A percentile compares a stretch with the other conserved stretches of the same genome.
Conservation (phyloP, 1,284 basidiomycete genomes). For the Irpex rosettiformis region DNA sequence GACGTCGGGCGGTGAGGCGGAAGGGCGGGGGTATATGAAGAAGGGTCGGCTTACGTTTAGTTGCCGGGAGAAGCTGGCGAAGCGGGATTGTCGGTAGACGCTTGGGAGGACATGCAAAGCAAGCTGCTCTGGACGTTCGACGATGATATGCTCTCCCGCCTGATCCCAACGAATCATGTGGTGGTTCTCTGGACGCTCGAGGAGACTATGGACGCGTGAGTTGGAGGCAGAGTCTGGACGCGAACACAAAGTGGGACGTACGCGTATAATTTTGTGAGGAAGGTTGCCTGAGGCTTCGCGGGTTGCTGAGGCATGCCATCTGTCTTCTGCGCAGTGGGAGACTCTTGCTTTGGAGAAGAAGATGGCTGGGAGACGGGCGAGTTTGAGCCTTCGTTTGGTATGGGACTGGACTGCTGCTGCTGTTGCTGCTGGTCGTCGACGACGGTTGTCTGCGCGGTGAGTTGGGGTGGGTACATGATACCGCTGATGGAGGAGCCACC, state of each 20-base stretch:
- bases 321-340: conserved; percentile 43
- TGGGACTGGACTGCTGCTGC: conserved; percentile 26
- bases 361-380: conserved; percentile 28
- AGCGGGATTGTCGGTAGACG: conserved; percentile 89
- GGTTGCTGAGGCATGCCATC: conserved; percentile 41
- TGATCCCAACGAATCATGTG: conserved; percentile 93
- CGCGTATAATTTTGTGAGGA: conserved; percentile 91
- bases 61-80: conserved; percentile 91
- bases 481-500: conserved; percentile 20
- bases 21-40: conserved; percentile 20
- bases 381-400: conserved; percentile 24
- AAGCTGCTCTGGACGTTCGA: conserved; percentile 85
- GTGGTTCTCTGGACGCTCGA: conserved; percentile 82
- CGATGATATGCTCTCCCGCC: conserved; percentile 87
- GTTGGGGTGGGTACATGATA: conserved; percentile 45
- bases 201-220: conserved; percentile 45
- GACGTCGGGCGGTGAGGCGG: conserved; percentile 11
- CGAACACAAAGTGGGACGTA: conserved; percentile 38
- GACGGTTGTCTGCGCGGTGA: conserved; percentile 49
- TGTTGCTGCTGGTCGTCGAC: conserved; percentile 35
- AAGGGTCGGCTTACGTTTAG: conserved; percentile 68
- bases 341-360: conserved; percentile 32
- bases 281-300: conserved; percentile 82
- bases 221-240: not conserved
- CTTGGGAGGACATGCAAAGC: conserved; percentile 86